Conservation (phyloP, 257 asterid genomes). For the Phtheirospermum japonicum region DNA sequence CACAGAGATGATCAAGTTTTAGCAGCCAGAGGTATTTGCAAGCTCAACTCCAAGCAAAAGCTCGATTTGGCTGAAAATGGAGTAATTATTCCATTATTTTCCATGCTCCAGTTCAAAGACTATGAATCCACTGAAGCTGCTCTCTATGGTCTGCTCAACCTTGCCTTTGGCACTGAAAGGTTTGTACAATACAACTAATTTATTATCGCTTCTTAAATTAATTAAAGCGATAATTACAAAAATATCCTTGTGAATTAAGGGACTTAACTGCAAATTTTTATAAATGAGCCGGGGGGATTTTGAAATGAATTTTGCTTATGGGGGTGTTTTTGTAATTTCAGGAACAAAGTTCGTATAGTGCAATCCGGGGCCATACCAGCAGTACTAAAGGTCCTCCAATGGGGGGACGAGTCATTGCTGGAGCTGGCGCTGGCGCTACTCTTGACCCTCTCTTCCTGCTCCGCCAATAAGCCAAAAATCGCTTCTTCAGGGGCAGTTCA, state of each 20-base stretch:
- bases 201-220: too few relatives aligned
- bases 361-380: slow-evolving; percentile 54
- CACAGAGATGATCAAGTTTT: slow-evolving; percentile 43
- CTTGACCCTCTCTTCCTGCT: slow-evolving; percentile 56
- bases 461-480: slow-evolving; percentile 49
- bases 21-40: slow-evolving; percentile 49
- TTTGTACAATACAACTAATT: slow-evolving; percentile 20
- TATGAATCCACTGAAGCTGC: slow-evolving; percentile 57
- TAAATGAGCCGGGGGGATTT: too few relatives aligned
- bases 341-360: slow-evolving; percentile 40
- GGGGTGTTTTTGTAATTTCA: too few relatives aligned
- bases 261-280: too few relatives aligned
- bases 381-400: slow-evolving; percentile 37
- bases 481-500: slow-evolving; percentile 52
- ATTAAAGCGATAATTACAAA: too few relatives aligned
- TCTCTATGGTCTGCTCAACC: slow-evolving; percentile 55
- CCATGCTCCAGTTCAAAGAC: slow-evolving; percentile 48
- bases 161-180: slow-evolving; percentile 73
- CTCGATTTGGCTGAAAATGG: slow-evolving; percentile 49
- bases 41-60: slow-evolving; percentile 42
- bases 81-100: slow-evolving; percentile 44
- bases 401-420: slow-evolving; percentile 36
- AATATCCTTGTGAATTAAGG: too few relatives aligned
- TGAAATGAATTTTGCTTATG: too few relatives aligned
- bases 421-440: slow-evolving; percentile 53